Evolutionary conservation across 2,329 filamentous ascomycete genomes (phyloP), one percentile per base, ranked within the genome.

Genomic region (Dothidotthia symphoricarpi): DNA sequence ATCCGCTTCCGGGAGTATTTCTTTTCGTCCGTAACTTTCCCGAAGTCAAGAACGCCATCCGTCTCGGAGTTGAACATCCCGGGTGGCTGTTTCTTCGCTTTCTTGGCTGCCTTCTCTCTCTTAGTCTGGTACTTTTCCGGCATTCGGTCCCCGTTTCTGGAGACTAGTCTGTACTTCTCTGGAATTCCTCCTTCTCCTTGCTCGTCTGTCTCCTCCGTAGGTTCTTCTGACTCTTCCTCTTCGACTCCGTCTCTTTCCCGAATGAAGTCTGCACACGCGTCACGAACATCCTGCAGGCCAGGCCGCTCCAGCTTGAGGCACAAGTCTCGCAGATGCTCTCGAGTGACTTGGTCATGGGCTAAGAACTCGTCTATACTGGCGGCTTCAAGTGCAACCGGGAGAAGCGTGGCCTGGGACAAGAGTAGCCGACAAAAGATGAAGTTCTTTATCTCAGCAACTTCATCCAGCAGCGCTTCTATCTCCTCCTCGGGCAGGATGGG

Each of bases 221-320:
- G 51, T 6, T 44, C 24, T 3, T 39, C 45, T 2, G 61, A 45
- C 3, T 59, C 57, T 4, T 50, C 43, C 14, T 69, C 64, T 11
- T 64, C 63, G 3, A 65, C 59, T 24, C 66, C 61, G 3, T 67
- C 59, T 17, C 70, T 67, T 10, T 60, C 63, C 11, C 72, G 64
- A 12, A 66, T 61, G 28, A 75, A 68, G 49, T 76, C 73, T 4
- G 73, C 74, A 47, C 73, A 76, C 11, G 73, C 73, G 53, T 77
- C 73, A 28, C 73, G 65, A 15, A 76, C 68, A 29, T 74, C 71
- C 44, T 77, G 72, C 2, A 75, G 60, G n/a, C 55, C 60, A 13
- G 73, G 73, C 29, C 69, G 64, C 40, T 76, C 73, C 31, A 75
- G 57, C 42, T 71, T 71, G 15, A 76, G 58, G 41, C 70, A 74